phyloP scores from a whole-genome alignment of 306 rosid species.

The Cicer cuneatum region DNA sequence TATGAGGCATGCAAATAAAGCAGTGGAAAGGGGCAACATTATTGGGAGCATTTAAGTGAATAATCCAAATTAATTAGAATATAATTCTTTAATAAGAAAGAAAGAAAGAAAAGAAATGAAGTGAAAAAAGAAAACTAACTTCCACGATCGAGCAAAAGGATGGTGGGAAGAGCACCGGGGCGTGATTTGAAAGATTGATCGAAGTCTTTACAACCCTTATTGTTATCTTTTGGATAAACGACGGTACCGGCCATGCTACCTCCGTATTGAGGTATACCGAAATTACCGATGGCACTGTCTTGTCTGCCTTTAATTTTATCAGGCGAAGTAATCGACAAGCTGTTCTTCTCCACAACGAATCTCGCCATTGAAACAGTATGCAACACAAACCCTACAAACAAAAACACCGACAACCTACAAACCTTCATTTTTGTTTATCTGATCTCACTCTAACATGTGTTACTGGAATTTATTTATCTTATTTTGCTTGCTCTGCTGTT shows the following conservation, averaged over 20 bases:
- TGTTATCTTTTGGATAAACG: conserved; percentile 70
- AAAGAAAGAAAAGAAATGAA: background rate
- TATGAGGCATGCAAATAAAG: conserved; percentile 19
- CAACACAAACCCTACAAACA: conserved; percentile 62
- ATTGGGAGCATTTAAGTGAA: background rate
- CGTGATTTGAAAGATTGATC: conserved; percentile 61
- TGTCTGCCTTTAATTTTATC: conserved; percentile 70
- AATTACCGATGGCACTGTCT: conserved; percentile 91
- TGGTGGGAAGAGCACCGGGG: conserved; percentile 89
- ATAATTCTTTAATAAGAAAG: background rate
- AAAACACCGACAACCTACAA: conserved; percentile 47
- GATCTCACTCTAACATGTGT: no score
- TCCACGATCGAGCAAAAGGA: conserved; percentile 86
- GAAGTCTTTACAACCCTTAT: conserved; percentile 71
- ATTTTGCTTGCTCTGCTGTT: no score
- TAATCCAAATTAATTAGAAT: background rate
- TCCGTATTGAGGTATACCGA: conserved; percentile 90
- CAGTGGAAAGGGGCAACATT: background rate
- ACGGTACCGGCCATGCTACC: conserved; percentile 90
- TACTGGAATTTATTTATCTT: no score
- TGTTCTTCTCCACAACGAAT: conserved; percentile 93
- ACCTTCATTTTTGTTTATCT: conserved; percentile 51
- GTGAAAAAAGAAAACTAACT: conserved; percentile 49
- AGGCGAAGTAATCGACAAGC: conserved; percentile 80
- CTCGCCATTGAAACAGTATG: conserved; percentile 54